Evolutionary conservation across 768 basidiomycete species (phyloP).

Genomic region (Leccinum obscurum): DNA sequence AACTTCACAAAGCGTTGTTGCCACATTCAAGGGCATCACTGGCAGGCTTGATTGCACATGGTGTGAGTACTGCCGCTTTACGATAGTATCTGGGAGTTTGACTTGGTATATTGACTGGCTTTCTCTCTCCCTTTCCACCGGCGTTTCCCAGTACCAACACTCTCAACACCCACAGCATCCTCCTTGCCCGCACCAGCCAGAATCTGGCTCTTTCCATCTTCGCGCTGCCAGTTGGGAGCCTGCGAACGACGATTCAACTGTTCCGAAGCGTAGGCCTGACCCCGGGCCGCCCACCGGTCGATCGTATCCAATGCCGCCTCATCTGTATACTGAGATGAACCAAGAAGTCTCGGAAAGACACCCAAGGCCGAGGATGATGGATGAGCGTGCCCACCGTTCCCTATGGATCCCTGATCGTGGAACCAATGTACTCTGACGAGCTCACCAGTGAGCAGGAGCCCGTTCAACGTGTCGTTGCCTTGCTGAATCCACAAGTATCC

Average conservation of each 20-base stretch:
- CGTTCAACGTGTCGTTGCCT: slow-evolving; percentile 12
- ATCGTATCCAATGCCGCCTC: slow-evolving; percentile 36
- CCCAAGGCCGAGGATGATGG: slow-evolving; percentile 29
- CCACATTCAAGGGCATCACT: too few relatives aligned
- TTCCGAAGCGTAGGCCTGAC: slow-evolving; percentile 37
- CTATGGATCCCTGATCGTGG: slow-evolving; percentile 46
- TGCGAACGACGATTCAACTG: slow-evolving; percentile 37
- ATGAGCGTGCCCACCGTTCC: slow-evolving; percentile 33
- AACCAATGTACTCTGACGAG: slow-evolving; percentile 57
- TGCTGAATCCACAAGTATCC: slow-evolving; percentile 19
- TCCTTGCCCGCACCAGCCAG: slow-evolving; percentile 30
- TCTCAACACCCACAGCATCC: slow-evolving; percentile 27
- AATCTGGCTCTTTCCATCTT: slow-evolving; percentile 46
- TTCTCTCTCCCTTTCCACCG: slow-evolving; percentile 22
- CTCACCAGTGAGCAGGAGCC: slow-evolving; percentile 46
- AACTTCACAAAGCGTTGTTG: too few relatives aligned
- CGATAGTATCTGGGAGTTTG: too few relatives aligned
- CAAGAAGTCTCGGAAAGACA: slow-evolving; percentile 32
- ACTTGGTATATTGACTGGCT: too few relatives aligned
- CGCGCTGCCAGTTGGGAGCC: slow-evolving; percentile 61
- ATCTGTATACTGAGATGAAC: slow-evolving; percentile 38
- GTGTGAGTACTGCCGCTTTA: too few relatives aligned
- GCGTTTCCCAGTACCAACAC: slow-evolving; percentile 32
- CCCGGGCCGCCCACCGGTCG: slow-evolving; percentile 32
- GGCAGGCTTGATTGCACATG: too few relatives aligned